These are phyloP conservation scores for Rhodotorula graminis DNA, from an alignment of 768 basidiomycete genomes.

Conservation along the genomic window DNA sequence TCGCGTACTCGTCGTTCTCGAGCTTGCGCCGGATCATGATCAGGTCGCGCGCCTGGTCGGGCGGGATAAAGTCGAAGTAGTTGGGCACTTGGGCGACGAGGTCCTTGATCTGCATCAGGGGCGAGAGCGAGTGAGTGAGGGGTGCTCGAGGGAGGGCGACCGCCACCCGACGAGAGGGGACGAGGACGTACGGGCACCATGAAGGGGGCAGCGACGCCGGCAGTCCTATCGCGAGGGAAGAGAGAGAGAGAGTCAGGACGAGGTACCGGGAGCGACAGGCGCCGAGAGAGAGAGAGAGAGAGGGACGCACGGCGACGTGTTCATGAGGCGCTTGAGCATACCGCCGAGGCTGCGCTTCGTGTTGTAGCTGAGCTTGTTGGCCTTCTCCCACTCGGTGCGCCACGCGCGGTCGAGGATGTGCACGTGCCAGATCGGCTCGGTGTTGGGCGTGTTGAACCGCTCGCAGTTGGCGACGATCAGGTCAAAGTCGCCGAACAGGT, in stretches of 20 bases:
- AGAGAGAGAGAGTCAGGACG: background rate
- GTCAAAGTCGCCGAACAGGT: constrained; percentile 71
- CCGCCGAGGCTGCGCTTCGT: constrained; percentile 75
- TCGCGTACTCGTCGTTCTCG: constrained; percentile 74
- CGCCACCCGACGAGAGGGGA: too few relatives aligned
- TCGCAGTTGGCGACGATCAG: constrained; percentile 85
- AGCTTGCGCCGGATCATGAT: constrained; percentile 73
- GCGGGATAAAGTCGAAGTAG: constrained; percentile 79
- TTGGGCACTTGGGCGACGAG: constrained; percentile 72
- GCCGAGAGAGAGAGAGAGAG: background rate
- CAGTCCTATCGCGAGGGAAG: background rate
- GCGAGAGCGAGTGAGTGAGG: background rate
- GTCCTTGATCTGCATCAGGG: constrained; percentile 56
- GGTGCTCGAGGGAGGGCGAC: too few relatives aligned
- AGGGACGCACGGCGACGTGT: constrained; percentile 53
- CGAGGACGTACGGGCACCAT: constrained; percentile 49
- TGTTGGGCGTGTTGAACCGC: constrained; percentile 79
- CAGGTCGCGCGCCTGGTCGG: constrained; percentile 81
- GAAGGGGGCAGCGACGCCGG: background rate
- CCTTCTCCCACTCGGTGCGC: constrained; percentile 81
- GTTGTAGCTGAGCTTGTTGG: constrained; percentile 63
- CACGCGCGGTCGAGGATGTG: constrained; percentile 68
- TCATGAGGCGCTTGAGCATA: constrained; percentile 63
- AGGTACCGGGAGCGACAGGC: background rate
- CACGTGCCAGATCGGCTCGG: constrained; percentile 67